Evolutionary conservation across 2,329 filamentous ascomycete species (phyloP).

Genomic region (Samsoniella hepiali): DNA sequence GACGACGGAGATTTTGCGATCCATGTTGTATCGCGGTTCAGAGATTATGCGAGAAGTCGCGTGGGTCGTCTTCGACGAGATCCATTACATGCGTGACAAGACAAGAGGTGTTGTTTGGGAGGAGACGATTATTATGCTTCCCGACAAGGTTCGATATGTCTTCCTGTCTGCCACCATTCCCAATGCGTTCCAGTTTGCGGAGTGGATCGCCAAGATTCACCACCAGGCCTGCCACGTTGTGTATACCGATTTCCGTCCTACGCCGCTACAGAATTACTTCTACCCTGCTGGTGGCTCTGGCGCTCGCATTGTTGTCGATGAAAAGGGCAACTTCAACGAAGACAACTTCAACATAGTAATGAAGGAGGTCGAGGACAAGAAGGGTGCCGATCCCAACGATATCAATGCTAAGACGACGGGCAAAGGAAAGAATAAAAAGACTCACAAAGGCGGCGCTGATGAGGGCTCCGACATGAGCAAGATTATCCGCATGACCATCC

Average conservation of each 20-base stretch:
- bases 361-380: constrained; percentile 81
- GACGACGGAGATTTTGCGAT: constrained; percentile 98
- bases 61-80: constrained; percentile 98
- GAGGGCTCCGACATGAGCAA: constrained; percentile 86
- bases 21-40: constrained; percentile 95
- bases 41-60: constrained; percentile 99
- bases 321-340: constrained; percentile 93
- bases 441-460: constrained; percentile 79
- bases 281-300: constrained; percentile 91
- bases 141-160: constrained; percentile 98
- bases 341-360: constrained; percentile 98
- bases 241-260: constrained; percentile 97
- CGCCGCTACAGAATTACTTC: constrained; percentile 95
- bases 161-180: constrained; percentile 98
- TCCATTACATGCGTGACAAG: constrained; percentile 97
- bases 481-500: constrained; percentile 98
- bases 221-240: constrained; percentile 97
- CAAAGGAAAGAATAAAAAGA: constrained; percentile 87
- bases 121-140: constrained; percentile 95
- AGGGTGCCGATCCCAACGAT: constrained; percentile 79
- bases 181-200: constrained; percentile 98
- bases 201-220: constrained; percentile 98
- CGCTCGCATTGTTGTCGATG: constrained; percentile 91
- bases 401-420: constrained; percentile 77
- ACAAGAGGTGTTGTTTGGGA: constrained; percentile 96